Conservation (phyloP, 768 basidiomycete species). For the Kwoniella mangroviensis region DNA sequence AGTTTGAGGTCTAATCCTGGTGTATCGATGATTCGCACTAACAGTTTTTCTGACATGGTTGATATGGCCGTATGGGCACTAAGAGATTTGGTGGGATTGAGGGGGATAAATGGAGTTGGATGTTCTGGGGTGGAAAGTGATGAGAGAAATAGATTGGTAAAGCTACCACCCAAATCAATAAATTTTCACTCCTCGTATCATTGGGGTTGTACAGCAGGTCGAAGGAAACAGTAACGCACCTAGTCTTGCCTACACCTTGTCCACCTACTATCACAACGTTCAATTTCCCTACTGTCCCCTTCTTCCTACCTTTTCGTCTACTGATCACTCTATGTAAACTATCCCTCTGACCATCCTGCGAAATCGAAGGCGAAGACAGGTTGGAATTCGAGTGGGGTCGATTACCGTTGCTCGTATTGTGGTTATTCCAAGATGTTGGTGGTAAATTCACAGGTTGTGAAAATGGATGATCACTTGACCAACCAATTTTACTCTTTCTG, state of each 20-base stretch:
- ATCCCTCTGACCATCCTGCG: conserved; percentile 5
- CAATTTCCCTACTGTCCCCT: conserved; percentile 29
- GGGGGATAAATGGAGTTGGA: conserved; percentile 3
- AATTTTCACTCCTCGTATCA: not conserved
- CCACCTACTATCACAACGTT: conserved; percentile 50
- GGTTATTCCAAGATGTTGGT: conserved; percentile 2
- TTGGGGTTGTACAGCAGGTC: too few relatives aligned
- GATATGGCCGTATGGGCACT: conserved; percentile 9
- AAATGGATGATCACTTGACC: conserved; percentile 18
- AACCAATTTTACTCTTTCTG: conserved; percentile 19
- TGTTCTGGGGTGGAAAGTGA: conserved; percentile 1
- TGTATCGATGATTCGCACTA: conserved; percentile 46
- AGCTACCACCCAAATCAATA: conserved; percentile 17
- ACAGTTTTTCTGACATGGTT: conserved; percentile 24
- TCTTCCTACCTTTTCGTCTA: conserved; percentile 19
- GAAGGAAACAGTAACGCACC: conserved; percentile 31
- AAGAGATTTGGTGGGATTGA: not conserved
- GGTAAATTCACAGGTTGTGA: conserved; percentile 11
- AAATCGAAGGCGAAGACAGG: not conserved
- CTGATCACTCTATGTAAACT: conserved; percentile 16
- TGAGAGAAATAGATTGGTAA: conserved; percentile 33
- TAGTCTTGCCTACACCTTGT: conserved; percentile 46
- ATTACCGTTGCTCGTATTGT: not conserved
- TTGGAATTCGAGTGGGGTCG: not conserved
- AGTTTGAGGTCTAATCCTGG: conserved; percentile 41